Base-by-base conservation (phyloP, 768 basidiomycete genomes). In the Tricholoma bakamatsutake region DNA sequence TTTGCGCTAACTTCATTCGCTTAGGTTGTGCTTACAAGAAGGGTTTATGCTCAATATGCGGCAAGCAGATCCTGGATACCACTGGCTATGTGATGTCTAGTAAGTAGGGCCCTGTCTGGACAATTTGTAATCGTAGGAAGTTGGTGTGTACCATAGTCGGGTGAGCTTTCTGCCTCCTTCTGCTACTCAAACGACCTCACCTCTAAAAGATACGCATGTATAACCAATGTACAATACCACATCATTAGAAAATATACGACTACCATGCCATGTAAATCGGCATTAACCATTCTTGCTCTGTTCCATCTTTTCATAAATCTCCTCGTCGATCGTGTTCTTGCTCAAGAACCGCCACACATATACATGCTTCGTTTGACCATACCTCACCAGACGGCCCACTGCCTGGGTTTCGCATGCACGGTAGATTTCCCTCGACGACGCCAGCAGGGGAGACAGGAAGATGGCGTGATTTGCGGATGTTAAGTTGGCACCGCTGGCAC, bases 391-490 rank as follows among this genome's bases (percentile, higher is more conserved):
- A 63, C 93, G 84, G 59, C 94, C 88, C 54, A 95, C 81, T 9
- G 90, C 88, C 71, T 93, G 85, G 7, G 89, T 87, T 71, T 88
- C 82, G 67, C 84, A 84, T 50, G 91, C 90, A 42, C 85, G 83
- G 66, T 96, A 97, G 46, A 88, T 86, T 69, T 94, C 87, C 67
- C 89, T 83, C 17, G 85, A 82, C 9, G 81, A 80, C 0, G 93
- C 85, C 35, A 95, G 86, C 37, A 98, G 79, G 8, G 95, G 95
- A 9, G 92, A 94, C 54, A 98, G 76, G 78, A 98, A 98, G 67
- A 97, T 87, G 35, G 93, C 94, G 66, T 95, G 93, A 70, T 94
- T 98, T 17, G 95, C 95, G 34, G 82, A 84, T 3, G 94, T 97
- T 66, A 98, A 72, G 68, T 98, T 98, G 61, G 90, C 89, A 43